Evolutionary conservation across 495 filamentous ascomycete genomes (phyloP).

Genomic region (Xylaria acuta): DNA sequence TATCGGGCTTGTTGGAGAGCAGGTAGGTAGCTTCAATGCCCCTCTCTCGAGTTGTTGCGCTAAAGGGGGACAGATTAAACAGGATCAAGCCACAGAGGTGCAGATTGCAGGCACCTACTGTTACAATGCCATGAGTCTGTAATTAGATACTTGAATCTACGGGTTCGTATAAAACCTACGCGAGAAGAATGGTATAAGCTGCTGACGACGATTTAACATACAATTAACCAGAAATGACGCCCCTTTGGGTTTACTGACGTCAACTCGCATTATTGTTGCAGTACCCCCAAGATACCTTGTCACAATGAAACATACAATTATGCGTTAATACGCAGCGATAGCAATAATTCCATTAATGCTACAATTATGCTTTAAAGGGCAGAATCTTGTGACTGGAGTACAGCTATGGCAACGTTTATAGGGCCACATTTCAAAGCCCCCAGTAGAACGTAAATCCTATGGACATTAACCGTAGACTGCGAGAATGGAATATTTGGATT

Average conservation of each 20-base stretch:
- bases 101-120: no score
- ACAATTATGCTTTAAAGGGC: no score
- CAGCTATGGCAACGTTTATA: no score
- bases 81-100: neutral
- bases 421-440: no score
- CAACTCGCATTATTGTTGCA: neutral
- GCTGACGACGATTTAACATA: neutral
- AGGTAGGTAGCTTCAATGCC: no score
- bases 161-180: neutral
- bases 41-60: neutral
- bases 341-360: no score
- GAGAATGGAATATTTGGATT: no score
- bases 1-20: neutral
- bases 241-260: neutral
- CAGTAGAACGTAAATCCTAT: no score
- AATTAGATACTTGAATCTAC: neutral
- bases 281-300: neutral
- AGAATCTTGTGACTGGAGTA: no score
- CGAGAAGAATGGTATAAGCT: neutral
- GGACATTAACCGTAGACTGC: no score
- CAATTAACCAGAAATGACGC: neutral
- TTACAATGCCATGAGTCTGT: neutral
- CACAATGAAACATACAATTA: no score
- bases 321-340: no score
- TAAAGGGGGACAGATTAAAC: neutral